phyloP scores from a whole-genome alignment of 257 asterid genomes.

The Anisodus acutangulus region DNA sequence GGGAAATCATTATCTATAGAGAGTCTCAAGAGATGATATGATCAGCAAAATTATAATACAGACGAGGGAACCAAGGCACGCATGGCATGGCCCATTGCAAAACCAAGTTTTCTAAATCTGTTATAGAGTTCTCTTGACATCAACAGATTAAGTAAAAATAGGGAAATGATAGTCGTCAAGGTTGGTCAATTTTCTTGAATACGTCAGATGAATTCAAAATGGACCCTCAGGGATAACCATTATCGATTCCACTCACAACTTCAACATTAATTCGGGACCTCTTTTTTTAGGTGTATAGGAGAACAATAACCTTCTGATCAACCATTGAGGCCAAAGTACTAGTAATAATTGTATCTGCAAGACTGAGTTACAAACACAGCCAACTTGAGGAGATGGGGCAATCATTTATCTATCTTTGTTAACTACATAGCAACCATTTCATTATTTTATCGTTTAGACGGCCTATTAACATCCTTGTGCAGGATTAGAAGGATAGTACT shows the following conservation, averaged over 20 bases:
- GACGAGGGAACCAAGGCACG: background rate
- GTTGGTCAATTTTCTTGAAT: constrained; percentile 5
- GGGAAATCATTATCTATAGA: constrained; percentile 20
- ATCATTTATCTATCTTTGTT: background rate
- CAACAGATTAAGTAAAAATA: background rate
- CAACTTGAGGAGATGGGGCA: background rate
- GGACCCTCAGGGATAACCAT: background rate
- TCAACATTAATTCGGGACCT: constrained; percentile 1
- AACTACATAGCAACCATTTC: background rate
- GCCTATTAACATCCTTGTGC: background rate
- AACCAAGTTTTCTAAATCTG: background rate
- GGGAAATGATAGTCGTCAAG: background rate
- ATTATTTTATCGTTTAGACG: background rate
- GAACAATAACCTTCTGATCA: constrained; percentile 5
- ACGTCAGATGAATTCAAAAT: background rate
- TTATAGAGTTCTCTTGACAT: background rate
- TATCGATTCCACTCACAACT: background rate
- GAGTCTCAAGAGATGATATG: background rate
- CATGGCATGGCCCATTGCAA: background rate
- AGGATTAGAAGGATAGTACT: background rate
- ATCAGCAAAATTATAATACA: background rate
- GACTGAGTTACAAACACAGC: background rate
- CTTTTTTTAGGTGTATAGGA: background rate
- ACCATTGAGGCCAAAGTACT: background rate
- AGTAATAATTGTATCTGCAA: background rate